Evolutionary conservation across 2,329 filamentous ascomycete genomes (phyloP).

Genomic region (Scedosporium aurantiacum): DNA sequence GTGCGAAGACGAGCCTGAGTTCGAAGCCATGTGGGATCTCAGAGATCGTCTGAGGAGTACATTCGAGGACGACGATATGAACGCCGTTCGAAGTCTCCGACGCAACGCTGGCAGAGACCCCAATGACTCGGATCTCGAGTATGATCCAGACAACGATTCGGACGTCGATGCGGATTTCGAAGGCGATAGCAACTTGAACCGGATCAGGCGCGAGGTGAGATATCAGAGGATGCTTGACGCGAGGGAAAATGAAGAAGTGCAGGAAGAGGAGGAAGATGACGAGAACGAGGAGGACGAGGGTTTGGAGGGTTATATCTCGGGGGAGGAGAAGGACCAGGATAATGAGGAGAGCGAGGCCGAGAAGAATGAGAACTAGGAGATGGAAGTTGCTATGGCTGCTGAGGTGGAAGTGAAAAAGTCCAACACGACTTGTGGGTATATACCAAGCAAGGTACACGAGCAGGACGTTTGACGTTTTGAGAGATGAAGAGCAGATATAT

Average conservation of each 20-base stretch:
- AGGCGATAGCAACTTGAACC: background rate
- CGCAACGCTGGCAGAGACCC: constrained; percentile 1
- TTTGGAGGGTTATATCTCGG: background rate
- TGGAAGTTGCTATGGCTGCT: too few relatives aligned
- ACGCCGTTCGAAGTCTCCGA: background rate
- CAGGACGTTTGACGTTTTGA: too few relatives aligned
- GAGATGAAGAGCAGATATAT: too few relatives aligned
- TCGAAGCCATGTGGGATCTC: background rate
- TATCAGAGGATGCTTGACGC: background rate
- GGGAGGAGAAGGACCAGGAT: background rate
- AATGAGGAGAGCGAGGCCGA: background rate
- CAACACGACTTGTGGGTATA: too few relatives aligned
- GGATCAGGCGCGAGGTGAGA: background rate
- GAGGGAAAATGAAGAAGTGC: background rate
- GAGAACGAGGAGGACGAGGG: background rate
- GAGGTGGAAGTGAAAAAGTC: too few relatives aligned
- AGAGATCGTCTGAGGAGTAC: background rate
- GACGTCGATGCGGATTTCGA: background rate
- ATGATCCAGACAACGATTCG: constrained; percentile 5
- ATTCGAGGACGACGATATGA: background rate
- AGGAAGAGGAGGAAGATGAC: background rate
- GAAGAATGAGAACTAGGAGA: background rate
- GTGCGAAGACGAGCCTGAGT: background rate
- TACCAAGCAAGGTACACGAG: too few relatives aligned
- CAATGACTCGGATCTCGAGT: constrained; percentile 2